Evolutionary conservation across 345 rosid genomes (phyloP).

Genomic region (Hibiscus trionum): DNA sequence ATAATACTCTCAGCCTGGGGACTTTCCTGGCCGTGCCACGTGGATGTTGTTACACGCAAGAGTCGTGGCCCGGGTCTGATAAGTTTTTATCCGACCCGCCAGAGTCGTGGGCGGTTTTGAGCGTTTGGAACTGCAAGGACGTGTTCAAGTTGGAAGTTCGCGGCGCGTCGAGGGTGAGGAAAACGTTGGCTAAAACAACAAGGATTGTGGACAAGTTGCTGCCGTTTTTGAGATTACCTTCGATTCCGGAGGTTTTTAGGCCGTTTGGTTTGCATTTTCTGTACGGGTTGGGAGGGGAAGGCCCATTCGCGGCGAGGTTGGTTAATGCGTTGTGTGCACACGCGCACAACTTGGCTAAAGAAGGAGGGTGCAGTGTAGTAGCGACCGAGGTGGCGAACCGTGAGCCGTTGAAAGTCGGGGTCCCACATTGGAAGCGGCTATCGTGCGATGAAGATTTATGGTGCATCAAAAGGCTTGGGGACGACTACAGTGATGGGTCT

Average conservation of each 20-base stretch:
- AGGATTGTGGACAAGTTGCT: constrained; percentile 56
- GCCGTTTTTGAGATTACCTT: constrained; percentile 72
- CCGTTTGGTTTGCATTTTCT: constrained; percentile 74
- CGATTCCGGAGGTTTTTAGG: constrained; percentile 75
- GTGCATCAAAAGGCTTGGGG: constrained; percentile 86
- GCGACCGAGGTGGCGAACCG: constrained; percentile 72
- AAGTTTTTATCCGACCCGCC: constrained; percentile 61
- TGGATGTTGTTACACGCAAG: constrained; percentile 17
- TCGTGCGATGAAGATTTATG: constrained; percentile 81
- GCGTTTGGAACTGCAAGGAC: constrained; percentile 82
- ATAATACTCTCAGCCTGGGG: constrained; percentile 66
- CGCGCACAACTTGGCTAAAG: constrained; percentile 82
- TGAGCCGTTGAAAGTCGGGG: constrained; percentile 64
- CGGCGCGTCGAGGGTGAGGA: constrained; percentile 54
- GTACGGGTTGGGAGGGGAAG: constrained; percentile 91
- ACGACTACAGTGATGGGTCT: constrained; percentile 68
- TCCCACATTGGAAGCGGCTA: constrained; percentile 76
- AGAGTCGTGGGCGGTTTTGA: constrained; percentile 77
- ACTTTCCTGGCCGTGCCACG: constrained; percentile 79
- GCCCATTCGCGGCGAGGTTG: constrained; percentile 55
- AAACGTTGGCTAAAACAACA: constrained; percentile 54
- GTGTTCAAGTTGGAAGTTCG: constrained; percentile 66
- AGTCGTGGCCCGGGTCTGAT: constrained; percentile 56
- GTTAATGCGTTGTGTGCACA: constrained; percentile 56
- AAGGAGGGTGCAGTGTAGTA: constrained; percentile 60